Conservation (phyloP, 345 rosid species). For the Euphorbia lathyris region DNA sequence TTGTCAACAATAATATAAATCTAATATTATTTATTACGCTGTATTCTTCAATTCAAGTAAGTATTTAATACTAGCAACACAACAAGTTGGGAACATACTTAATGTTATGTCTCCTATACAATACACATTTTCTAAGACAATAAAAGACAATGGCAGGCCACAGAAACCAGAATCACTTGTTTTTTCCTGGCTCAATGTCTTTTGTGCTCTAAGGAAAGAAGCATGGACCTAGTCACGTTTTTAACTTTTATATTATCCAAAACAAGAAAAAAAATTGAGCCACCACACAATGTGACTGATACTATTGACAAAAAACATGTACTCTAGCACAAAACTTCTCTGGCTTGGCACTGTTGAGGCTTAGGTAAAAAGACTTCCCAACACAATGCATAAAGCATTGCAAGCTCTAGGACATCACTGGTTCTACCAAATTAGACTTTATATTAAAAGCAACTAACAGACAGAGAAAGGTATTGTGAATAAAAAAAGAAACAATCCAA, state of each 20-base stretch:
- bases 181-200: neutral
- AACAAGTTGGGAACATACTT: too few relatives aligned
- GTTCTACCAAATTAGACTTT: neutral
- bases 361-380: neutral
- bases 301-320: neutral
- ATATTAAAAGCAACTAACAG: neutral
- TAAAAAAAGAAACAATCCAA: constrained; percentile 3
- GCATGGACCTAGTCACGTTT: neutral
- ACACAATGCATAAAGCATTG: neutral
- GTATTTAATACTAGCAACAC: too few relatives aligned
- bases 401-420: neutral
- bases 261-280: neutral
- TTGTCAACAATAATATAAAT: too few relatives aligned
- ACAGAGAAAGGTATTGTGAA: neutral
- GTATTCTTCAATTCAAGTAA: too few relatives aligned
- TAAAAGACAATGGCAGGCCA: neutral
- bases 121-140: too few relatives aligned
- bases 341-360: neutral
- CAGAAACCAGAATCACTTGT: neutral
- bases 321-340: neutral
- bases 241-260: neutral
- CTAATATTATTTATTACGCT: too few relatives aligned
- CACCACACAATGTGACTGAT: neutral
- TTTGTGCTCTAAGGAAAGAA: too few relatives aligned
- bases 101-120: too few relatives aligned